Percentiles rank a stretch among this genome's conserved stretches.
Conservation (phyloP, 2,329 filamentous ascomycete species). For the Alternaria incomplexa region DNA sequence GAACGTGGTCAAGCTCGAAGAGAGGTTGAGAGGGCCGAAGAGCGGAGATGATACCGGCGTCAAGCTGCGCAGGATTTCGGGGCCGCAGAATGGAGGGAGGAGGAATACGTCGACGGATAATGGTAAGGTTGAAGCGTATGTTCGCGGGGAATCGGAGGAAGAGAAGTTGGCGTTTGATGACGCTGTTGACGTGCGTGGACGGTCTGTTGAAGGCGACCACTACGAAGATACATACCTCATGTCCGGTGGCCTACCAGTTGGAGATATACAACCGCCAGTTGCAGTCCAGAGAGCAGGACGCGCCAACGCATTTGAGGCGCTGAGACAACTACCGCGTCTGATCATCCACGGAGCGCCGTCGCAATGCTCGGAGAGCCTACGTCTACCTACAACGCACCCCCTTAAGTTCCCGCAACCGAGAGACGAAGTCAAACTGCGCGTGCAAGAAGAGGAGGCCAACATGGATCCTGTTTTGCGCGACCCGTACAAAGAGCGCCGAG, state of each 20-base stretch:
- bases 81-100: neutral
- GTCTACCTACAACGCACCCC: constrained; percentile 6
- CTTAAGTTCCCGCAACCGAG: constrained; percentile 10
- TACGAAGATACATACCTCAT: neutral
- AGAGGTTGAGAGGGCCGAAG: constrained; percentile 9
- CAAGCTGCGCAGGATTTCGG: neutral
- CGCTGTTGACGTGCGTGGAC: neutral
- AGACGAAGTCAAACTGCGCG: constrained; percentile 16
- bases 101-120: neutral
- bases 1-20: constrained; percentile 23
- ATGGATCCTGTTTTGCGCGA: constrained; percentile 9
- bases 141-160: neutral
- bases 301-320: neutral
- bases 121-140: neutral
- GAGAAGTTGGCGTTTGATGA: neutral
- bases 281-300: neutral
- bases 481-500: constrained; percentile 23
- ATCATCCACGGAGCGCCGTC: neutral
- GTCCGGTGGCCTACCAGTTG: neutral
- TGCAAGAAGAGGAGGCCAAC: constrained; percentile 23
- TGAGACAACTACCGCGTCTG: neutral
- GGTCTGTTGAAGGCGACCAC: neutral
- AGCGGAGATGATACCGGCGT: neutral
- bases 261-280: neutral
- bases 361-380: neutral